Conservation (phyloP, 257 asterid genomes). For the Primulina huaijiensis region DNA sequence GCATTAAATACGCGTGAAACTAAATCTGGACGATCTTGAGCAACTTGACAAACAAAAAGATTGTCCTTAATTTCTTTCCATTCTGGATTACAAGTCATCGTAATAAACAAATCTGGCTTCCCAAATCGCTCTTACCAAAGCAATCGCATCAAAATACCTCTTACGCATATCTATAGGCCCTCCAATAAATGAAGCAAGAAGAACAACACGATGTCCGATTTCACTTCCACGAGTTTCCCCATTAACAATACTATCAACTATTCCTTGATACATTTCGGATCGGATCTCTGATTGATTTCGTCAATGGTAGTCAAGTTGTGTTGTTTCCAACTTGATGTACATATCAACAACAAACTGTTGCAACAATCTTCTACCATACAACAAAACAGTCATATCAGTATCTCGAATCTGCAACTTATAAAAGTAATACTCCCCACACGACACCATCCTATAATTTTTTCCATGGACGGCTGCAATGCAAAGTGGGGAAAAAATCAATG, state of each 20-base stretch:
- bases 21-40: not conserved
- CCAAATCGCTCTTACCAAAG: not conserved
- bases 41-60: too few relatives aligned
- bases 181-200: not conserved
- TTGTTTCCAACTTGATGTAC: conserved; percentile 14
- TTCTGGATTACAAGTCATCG: not conserved
- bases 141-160: not conserved
- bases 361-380: not conserved
- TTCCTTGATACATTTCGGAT: not conserved
- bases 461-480: too few relatives aligned
- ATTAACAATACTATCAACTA: not conserved
- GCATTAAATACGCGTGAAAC: not conserved
- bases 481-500: too few relatives aligned
- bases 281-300: not conserved
- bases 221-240: not conserved
- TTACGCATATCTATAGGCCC: not conserved
- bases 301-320: not conserved
- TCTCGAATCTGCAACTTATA: not conserved
- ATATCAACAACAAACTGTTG: conserved; percentile 10
- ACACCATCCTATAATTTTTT: not conserved
- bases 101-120: not conserved
- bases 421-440: not conserved
- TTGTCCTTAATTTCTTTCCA: not conserved
- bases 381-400: not conserved
- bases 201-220: not conserved